Base-by-base conservation (phyloP, 768 basidiomycete genomes). In the Lactarius psammicola region DNA sequence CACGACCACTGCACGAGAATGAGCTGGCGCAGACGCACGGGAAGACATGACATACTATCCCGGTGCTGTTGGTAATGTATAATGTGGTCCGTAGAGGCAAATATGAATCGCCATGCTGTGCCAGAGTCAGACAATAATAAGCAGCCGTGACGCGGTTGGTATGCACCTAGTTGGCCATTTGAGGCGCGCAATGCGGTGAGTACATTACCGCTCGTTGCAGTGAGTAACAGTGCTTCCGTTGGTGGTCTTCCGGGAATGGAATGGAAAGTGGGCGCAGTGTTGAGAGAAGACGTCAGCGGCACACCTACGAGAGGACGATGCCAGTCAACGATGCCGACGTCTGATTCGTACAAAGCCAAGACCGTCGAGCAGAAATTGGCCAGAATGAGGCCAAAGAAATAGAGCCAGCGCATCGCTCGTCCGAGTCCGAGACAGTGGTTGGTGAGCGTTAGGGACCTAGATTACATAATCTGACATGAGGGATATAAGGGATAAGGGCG, bases 261-360 rank as follows among this genome's bases (percentile, higher is more conserved):
- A 68, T 85, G 83, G 69, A 94, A 87, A 10, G 80, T 74, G 0
- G 94, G 93, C 7, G 87, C 79, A 1, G 83, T 84, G 20, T 80
- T 72, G 0, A 70, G 73, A 2, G 85, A 80, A 10, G 80, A 77
- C 38, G 81, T 75, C 4, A 87, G 79, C 0, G 93, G 91, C 4
- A 89, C 82, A 18, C 95, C 95, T 62, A 93, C 78, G 33, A 89
- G 82, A 17, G 81, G 76, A 70, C 86, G 90, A 76, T 97, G 84
- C 95, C 95, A 98, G 79, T 96, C 94, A 54, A 95, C 82, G 53
- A 89, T 78, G 53, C 92, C 91, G 62, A 85, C 89, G 63, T 94
- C 90, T 28, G 87, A 83, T 72, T 89, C 82, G 66, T 90, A 87
- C 38, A 90, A 76, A 31, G 87, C 87, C 64, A 77, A 68, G 40